These are phyloP conservation scores for Ceratobasidium sp. DNA, from an alignment of 1,284 basidiomycete genomes.

Conservation along the genomic window DNA sequence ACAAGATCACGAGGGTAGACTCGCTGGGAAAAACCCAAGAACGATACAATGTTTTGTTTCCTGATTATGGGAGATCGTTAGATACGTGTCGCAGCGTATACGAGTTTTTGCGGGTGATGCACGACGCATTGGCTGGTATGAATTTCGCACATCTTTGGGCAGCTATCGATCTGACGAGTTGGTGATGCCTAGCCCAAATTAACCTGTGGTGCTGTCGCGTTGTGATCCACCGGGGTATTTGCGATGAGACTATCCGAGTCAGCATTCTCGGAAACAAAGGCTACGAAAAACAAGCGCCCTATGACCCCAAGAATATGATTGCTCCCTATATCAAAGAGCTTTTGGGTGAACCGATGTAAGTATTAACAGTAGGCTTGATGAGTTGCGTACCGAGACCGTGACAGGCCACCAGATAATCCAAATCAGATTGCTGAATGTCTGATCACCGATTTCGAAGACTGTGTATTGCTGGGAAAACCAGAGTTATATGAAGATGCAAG, in stretches of 20 bases:
- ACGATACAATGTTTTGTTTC: background rate
- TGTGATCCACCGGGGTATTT: background rate
- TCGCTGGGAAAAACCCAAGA: background rate
- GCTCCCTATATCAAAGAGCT: conserved; percentile 15
- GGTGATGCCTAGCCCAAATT: background rate
- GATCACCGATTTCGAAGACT: conserved; percentile 6
- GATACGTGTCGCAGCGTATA: background rate
- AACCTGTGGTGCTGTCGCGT: background rate
- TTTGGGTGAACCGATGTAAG: background rate
- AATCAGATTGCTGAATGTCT: conserved; percentile 1
- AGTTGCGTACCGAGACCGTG: too few relatives aligned
- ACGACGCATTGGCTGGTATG: conserved; percentile 17
- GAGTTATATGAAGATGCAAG: background rate
- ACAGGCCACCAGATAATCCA: background rate
- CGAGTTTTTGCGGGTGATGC: conserved; percentile 7
- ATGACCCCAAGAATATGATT: background rate
- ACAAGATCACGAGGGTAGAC: background rate
- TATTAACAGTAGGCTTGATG: background rate
- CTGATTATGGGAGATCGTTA: background rate
- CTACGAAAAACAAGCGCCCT: background rate
- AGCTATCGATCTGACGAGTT: background rate
- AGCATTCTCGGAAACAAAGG: background rate
- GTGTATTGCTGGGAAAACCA: background rate
- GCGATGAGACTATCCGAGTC: background rate
- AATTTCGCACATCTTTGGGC: background rate